Base-by-base conservation (phyloP, 2,329 filamentous ascomycete species). In the Pseudocercospora macadamiae region DNA sequence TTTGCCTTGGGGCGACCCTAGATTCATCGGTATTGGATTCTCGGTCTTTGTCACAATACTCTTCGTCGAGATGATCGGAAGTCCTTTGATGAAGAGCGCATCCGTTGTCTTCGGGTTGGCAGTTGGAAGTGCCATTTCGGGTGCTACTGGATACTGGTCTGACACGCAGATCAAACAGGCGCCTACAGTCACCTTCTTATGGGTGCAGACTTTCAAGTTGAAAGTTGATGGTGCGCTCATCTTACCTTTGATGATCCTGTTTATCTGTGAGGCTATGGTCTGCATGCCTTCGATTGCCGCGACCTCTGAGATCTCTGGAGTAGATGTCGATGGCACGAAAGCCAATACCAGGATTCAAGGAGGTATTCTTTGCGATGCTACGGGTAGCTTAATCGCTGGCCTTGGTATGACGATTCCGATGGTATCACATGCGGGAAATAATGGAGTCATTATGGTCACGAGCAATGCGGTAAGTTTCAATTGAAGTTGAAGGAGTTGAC, bases 271-370 rank as follows among this genome's bases (percentile, higher is more conserved):
- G 37, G 63, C 63, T 12, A 54, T 65, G 49, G 61, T 63, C 1
- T 65, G 61, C 47, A 65, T 65, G 63, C 63, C 63, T 19, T 65
- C 57, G 14, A 65, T 65, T 28, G 56, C 53, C 7, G 60, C 63
- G 16, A 63, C 63, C 4, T 57, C 55, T 16, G 61, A 65, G 28
- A 53, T 55, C 3, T 63, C 60, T 7, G 58, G 58, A 4, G 52
- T 65, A 2, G 55, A 63, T 12, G 59, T 55, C 4, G 63, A 63
- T 30, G 58, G 63, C 23, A 18, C 59, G 9, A 59, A 65, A 23
- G 58, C 61, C 18, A 65, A 65, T 39, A 61, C 61, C 14, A 56
- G 63, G n/a, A 63, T 65, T n/a, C 61, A 65, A 23, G 63, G 63
- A 26, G 61, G 63, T 8, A 65, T 65, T 4, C 30, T 65, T 18